Conservation (phyloP, 1,284 basidiomycete genomes). For the Marasmius fiardii region DNA sequence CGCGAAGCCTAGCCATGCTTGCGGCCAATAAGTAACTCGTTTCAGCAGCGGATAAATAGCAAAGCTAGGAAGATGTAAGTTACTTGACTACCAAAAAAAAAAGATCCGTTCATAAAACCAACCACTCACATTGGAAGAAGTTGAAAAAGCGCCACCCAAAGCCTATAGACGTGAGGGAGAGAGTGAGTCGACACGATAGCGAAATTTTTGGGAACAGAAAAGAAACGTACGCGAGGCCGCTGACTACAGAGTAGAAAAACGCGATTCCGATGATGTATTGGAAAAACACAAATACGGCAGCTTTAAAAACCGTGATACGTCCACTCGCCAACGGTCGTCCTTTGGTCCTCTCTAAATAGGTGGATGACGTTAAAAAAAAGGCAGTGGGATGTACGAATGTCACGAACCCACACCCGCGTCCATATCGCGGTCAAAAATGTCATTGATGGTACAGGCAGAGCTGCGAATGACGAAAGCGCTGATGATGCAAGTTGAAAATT, state of each 20-base stretch:
- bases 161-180: constrained; percentile 21
- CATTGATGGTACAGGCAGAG: constrained; percentile 51
- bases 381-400: neutral
- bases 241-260: constrained; percentile 37
- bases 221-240: constrained; percentile 35
- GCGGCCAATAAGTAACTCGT: constrained; percentile 73
- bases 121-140: constrained; percentile 42
- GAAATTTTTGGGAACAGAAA: neutral
- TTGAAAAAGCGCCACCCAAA: constrained; percentile 41
- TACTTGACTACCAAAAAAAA: neutral
- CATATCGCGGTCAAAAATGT: constrained; percentile 49
- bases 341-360: constrained; percentile 38
- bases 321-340: constrained; percentile 45
- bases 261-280: constrained; percentile 39
- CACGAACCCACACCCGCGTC: constrained; percentile 44
- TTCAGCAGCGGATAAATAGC: constrained; percentile 51
- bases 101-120: neutral
- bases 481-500: constrained; percentile 29
- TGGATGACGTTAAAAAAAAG: neutral
- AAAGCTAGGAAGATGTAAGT: constrained; percentile 24
- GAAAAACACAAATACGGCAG: constrained; percentile 33
- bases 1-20: constrained; percentile 66
- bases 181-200: neutral
- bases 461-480: constrained; percentile 40
- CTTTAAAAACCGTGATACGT: constrained; percentile 39